Base-by-base conservation (phyloP, 768 basidiomycete species). In the Rhodotorula paludigena region DNA sequence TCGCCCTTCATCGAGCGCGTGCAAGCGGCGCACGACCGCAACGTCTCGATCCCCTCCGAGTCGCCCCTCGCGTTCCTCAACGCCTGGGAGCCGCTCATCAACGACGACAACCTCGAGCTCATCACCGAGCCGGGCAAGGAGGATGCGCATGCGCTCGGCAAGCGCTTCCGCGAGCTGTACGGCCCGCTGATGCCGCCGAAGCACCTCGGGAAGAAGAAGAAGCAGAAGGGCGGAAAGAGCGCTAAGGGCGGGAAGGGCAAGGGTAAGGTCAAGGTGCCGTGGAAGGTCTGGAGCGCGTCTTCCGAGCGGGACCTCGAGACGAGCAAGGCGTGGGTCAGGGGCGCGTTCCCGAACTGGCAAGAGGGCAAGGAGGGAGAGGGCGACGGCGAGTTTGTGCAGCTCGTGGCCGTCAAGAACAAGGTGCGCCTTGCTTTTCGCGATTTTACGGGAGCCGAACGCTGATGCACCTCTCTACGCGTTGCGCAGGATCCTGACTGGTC, bases 401-500 rank as follows among this genome's bases (percentile, higher is more conserved):
- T 80, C 36, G 63, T 80, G 68, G 74, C 79, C 59, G 79, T 80
- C 8, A 78, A 78, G 23, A 80, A 80, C 72, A 75, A 79, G 59
- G 62, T 64, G 41, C 20, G 56, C 15, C 33, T 2, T 8, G 9
- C 51, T 1, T 9, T 32, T 35, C 21, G 44, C 44, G 21, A 8
- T 35, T 10, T 45, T 18, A 20, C 3, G 10, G 8, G 20, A 12
- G 20, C 51, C 23, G 20, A 9, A 7, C 15, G 30, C 14, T 51
- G 49, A 2, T n/a, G 25, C 32, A 5, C 20, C 3, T 35, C 48
- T 33, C 33, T 15, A 15, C 25, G 9, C 45, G 2, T 52, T 21
- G 28, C n/a, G 41, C 33, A 64, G 64, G 72, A 74, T 12, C 74
- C 72, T 42, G 76, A 77, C 45, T 80, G 80, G 80, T 77, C 78